phyloP scores from a whole-genome alignment of 2,329 filamentous ascomycete genomes.

The Scedosporium aurantiacum region DNA sequence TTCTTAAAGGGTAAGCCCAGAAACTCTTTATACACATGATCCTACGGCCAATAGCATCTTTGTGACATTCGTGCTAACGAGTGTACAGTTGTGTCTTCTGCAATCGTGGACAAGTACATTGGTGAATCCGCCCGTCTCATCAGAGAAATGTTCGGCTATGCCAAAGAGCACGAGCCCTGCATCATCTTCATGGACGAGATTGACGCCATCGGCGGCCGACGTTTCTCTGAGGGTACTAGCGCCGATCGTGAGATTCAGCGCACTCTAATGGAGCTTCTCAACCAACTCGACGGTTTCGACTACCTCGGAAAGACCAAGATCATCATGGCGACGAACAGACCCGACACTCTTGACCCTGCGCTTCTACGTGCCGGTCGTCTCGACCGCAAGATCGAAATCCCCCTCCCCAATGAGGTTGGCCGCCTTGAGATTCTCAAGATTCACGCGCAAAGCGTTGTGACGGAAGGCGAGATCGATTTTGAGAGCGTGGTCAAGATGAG shows the following conservation, averaged over 20 bases:
- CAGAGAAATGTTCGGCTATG: conserved; percentile 98
- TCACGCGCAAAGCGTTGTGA: conserved; percentile 73
- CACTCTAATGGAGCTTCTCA: conserved; percentile 96
- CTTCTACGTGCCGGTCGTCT: conserved; percentile 84
- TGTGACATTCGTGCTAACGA: conserved; percentile 9
- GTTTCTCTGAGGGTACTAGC: conserved; percentile 94
- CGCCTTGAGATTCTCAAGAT: conserved; percentile 97
- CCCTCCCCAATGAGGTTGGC: conserved; percentile 92
- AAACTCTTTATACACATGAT: neutral
- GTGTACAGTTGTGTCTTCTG: conserved; percentile 78
- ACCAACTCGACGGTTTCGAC: conserved; percentile 97
- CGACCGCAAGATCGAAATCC: conserved; percentile 96
- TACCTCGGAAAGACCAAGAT: conserved; percentile 99
- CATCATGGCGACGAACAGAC: conserved; percentile 98
- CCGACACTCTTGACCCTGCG: conserved; percentile 89
- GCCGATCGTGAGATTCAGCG: conserved; percentile 97
- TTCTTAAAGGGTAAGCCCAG: conserved; percentile 73
- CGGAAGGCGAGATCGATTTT: conserved; percentile 94
- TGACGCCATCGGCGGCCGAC: conserved; percentile 90
- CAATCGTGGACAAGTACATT: conserved; percentile 99
- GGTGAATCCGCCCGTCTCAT: conserved; percentile 95
- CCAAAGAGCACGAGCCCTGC: conserved; percentile 97
- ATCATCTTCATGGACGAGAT: conserved; percentile 99
- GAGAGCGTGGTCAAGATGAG: conserved; percentile 99
- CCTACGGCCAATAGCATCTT: neutral